Conservation (phyloP, 2,329 filamentous ascomycete species). For the Paramyrothecium sp. region DNA sequence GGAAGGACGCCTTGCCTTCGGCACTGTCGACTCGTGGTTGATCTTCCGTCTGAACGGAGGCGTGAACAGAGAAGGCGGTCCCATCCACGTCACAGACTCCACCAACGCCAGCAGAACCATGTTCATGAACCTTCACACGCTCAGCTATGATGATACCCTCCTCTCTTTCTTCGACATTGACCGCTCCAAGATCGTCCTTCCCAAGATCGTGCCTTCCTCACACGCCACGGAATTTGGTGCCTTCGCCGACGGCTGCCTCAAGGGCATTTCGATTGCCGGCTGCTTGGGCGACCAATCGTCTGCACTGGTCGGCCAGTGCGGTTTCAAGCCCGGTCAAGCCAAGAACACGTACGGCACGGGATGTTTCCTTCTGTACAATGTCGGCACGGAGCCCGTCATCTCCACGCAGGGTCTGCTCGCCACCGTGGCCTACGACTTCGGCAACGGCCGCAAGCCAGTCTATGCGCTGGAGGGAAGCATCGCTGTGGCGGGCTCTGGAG, state of each 20-base stretch:
- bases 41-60: conserved; percentile 82
- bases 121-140: conserved; percentile 86
- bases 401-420: conserved; percentile 79
- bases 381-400: conserved; percentile 80
- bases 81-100: conserved; percentile 78
- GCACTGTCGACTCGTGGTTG: conserved; percentile 87
- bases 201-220: conserved; percentile 81
- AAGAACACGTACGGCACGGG: conserved; percentile 94
- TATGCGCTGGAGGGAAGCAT: conserved; percentile 85
- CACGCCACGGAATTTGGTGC: conserved; percentile 70
- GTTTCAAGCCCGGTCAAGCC: conserved; percentile 76
- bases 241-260: conserved; percentile 62
- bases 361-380: conserved; percentile 87
- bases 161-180: conserved; percentile 77
- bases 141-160: conserved; percentile 76
- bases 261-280: conserved; percentile 74
- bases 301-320: conserved; percentile 81
- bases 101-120: conserved; percentile 89
- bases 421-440: conserved; percentile 86
- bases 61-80: conserved; percentile 48
- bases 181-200: conserved; percentile 66
- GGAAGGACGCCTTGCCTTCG: conserved; percentile 73
- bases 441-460: conserved; percentile 55
- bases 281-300: conserved; percentile 86
- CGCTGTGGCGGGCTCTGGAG: conserved; percentile 76